A percentile compares a stretch with the other conserved stretches of the same genome.
Evolutionary conservation across 208 protist species (phyloP).

Genomic region (Leishmania tarentolae): DNA sequence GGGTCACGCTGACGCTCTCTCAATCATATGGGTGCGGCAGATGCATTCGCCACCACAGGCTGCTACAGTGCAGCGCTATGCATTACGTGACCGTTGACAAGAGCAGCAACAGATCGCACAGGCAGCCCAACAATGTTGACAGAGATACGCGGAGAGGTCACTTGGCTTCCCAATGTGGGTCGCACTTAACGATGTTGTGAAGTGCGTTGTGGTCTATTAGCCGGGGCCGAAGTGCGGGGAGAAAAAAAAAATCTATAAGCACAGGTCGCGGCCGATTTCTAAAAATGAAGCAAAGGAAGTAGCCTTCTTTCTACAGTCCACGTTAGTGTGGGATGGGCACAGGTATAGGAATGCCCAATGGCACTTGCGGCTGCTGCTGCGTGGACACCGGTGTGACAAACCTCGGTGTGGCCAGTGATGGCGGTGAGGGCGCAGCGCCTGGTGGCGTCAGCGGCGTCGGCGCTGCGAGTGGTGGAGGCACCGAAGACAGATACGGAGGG

Average conservation of each 20-base stretch:
- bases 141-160: not conserved
- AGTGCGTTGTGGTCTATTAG: not conserved
- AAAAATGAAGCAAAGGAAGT: not conserved
- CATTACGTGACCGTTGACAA: not conserved
- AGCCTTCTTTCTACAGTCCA: no score
- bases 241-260: not conserved
- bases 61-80: not conserved
- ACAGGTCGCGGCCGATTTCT: not conserved
- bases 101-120: not conserved
- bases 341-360: constrained; percentile 22
- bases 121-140: no score
- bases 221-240: not conserved
- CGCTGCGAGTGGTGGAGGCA: constrained; percentile 12
- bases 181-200: no score
- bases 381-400: not conserved
- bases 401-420: not conserved
- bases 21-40: not conserved
- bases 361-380: constrained; percentile 3
- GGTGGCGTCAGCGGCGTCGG: constrained; percentile 15
- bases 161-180: not conserved
- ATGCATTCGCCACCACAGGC: not conserved
- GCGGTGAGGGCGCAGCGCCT: constrained; percentile 13
- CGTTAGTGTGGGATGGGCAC: constrained; percentile 21
- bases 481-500: constrained; percentile 1
- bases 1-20: no score